Conservation (phyloP, 1,284 basidiomycete species). For the Takashimella tepidaria region DNA sequence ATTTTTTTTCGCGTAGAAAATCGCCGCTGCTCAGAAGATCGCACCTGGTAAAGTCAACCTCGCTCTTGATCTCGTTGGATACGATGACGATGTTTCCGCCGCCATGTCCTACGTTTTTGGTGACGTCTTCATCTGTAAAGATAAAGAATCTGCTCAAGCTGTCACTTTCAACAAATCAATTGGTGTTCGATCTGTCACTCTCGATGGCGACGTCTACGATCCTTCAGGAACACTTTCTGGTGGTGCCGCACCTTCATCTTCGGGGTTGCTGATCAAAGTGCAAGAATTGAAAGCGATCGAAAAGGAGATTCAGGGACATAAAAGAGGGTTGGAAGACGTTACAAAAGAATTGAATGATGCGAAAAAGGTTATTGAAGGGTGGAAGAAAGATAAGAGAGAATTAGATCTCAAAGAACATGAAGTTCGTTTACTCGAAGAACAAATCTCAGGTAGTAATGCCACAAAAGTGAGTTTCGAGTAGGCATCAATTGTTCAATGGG, state of each 20-base stretch:
- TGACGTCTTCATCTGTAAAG: constrained; percentile 85
- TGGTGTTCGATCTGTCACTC: constrained; percentile 77
- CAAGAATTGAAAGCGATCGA: constrained; percentile 70
- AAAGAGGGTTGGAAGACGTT: constrained; percentile 54
- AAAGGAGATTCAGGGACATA: constrained; percentile 57
- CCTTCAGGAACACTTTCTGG: constrained; percentile 91
- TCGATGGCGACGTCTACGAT: constrained; percentile 95
- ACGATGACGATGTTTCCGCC: constrained; percentile 73
- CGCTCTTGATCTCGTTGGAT: constrained; percentile 82
- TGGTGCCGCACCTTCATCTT: constrained; percentile 74
- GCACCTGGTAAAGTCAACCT: constrained; percentile 77
- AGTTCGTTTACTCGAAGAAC: constrained; percentile 73
- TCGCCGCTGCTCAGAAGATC: constrained; percentile 67
- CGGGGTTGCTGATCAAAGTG: constrained; percentile 74
- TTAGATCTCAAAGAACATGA: constrained; percentile 88
- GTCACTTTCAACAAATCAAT: constrained; percentile 80
- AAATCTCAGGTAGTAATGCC: constrained; percentile 83
- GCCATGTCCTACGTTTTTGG: constrained; percentile 96
- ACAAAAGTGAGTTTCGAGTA: constrained; percentile 59
- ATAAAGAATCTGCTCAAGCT: constrained; percentile 78
- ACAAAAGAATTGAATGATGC: constrained; percentile 58
- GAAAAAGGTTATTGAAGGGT: constrained; percentile 61
- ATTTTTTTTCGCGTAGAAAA: constrained; percentile 57
- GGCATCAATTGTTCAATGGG: no score
- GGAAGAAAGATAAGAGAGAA: constrained; percentile 63